Conservation (phyloP, 345 rosid species). For the Eucalyptus regnans region DNA sequence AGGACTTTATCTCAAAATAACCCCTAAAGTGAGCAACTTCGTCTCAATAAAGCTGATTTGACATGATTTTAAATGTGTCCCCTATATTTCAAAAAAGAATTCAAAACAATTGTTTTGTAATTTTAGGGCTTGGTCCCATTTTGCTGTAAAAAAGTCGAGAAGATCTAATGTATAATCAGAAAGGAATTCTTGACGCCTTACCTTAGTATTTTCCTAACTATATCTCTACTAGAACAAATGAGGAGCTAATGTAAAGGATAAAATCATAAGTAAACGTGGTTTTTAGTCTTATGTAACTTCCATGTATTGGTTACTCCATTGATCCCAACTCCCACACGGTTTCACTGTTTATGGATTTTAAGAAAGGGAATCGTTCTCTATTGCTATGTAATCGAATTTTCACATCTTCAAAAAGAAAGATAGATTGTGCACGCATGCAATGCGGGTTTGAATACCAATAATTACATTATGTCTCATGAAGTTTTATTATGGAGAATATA, state of each 20-base stretch:
- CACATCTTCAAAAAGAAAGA: not conserved
- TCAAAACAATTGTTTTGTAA: not conserved
- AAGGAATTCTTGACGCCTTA: not conserved
- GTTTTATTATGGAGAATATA: not conserved
- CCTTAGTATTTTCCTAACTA: not conserved
- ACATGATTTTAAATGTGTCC: too few relatives aligned
- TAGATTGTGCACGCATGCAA: rapidly evolving
- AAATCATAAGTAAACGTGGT: not conserved
- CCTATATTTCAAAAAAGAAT: too few relatives aligned
- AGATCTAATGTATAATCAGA: not conserved
- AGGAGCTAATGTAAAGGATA: not conserved
- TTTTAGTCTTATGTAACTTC: not conserved
- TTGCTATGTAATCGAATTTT: not conserved
- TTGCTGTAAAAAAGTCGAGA: not conserved
- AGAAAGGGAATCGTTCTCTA: not conserved
- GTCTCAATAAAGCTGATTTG: not conserved
- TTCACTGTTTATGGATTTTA: not conserved
- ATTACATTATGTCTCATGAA: not conserved
- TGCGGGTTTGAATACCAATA: rapidly evolving
- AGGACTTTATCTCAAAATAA: not conserved
- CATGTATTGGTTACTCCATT: not conserved
- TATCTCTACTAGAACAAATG: not conserved
- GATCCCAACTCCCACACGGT: not conserved
- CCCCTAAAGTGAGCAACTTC: not conserved
- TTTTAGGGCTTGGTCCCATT: not conserved